Percentiles rank a stretch among this genome's conserved stretches.
phyloP scores from a whole-genome alignment of 257 asterid genomes.

The Solanum pinnatisectum region DNA sequence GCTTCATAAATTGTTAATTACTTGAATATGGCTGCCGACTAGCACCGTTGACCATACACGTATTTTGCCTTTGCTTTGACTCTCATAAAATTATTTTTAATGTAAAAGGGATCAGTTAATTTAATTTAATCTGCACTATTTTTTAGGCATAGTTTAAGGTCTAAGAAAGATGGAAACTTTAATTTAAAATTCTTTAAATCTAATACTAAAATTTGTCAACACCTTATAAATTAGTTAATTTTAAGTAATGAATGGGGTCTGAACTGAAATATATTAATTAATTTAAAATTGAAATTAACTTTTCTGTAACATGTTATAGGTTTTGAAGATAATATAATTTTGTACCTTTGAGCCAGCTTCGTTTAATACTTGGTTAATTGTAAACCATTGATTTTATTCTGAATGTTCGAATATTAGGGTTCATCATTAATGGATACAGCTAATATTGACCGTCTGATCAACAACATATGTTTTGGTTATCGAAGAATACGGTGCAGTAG shows the following conservation, averaged over 20 bases:
- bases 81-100: conserved; percentile 8
- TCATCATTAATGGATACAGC: conserved; percentile 14
- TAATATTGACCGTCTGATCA: conserved; percentile 9
- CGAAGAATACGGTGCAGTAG: too few relatives aligned
- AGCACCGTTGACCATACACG: conserved; percentile 12
- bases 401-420: conserved; percentile 16
- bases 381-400: conserved; percentile 2
- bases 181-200: neutral
- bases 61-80: conserved; percentile 35
- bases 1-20: neutral
- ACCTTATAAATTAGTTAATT: neutral
- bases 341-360: neutral
- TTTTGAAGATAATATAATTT: neutral
- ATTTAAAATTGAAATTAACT: neutral
- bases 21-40: conserved; percentile 12
- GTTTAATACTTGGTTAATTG: neutral
- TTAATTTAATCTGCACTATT: neutral
- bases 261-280: neutral
- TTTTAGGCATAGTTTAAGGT: conserved; percentile 34
- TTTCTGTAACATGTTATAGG: conserved; percentile 3
- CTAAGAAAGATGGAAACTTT: conserved; percentile 15
- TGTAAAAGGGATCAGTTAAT: conserved; percentile 4
- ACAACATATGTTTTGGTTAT: neutral
- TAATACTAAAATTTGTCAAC: conserved; percentile 7
- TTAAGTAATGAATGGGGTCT: neutral